A percentile compares a stretch with the other conserved stretches of the same genome.
phyloP scores from a whole-genome alignment of 768 basidiomycete genomes.

The Gymnopilus junonius region DNA sequence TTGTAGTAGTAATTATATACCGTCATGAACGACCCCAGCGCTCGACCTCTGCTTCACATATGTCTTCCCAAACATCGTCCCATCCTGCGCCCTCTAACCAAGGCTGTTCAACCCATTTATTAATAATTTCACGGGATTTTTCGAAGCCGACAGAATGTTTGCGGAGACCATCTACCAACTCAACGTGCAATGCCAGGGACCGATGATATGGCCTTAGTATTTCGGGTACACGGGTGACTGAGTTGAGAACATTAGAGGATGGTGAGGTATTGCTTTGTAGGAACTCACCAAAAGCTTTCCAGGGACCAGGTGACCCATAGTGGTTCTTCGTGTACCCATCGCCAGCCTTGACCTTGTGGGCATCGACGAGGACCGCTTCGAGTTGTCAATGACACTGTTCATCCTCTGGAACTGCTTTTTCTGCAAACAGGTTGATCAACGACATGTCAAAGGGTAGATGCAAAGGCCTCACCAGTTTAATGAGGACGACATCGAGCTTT shows the following conservation, averaged over 20 bases:
- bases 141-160: conserved; percentile 74
- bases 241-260: neutral
- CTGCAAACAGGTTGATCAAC: conserved; percentile 37
- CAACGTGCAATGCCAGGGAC: conserved; percentile 58
- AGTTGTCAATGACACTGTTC: conserved; percentile 65
- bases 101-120: conserved; percentile 72
- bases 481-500: conserved; percentile 59
- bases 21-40: conserved; percentile 49
- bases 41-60: conserved; percentile 78
- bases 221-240: conserved; percentile 55
- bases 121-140: conserved; percentile 62
- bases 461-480: conserved; percentile 62
- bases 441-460: neutral
- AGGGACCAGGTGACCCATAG: conserved; percentile 86
- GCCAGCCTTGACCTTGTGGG: conserved; percentile 69
- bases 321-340: conserved; percentile 72
- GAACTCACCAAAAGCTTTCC: conserved; percentile 71
- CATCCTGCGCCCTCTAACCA: conserved; percentile 70
- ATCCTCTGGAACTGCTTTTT: conserved; percentile 74
- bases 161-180: conserved; percentile 60
- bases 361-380: conserved; percentile 68
- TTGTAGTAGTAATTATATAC: conserved; percentile 21
- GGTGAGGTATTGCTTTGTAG: neutral
- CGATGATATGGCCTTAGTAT: conserved; percentile 70
- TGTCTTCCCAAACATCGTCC: conserved; percentile 76